A percentile compares a stretch with the other conserved stretches of the same genome.
phyloP scores from a whole-genome alignment of 768 basidiomycete genomes.

The Rhodotorula sphaerocarpa region DNA sequence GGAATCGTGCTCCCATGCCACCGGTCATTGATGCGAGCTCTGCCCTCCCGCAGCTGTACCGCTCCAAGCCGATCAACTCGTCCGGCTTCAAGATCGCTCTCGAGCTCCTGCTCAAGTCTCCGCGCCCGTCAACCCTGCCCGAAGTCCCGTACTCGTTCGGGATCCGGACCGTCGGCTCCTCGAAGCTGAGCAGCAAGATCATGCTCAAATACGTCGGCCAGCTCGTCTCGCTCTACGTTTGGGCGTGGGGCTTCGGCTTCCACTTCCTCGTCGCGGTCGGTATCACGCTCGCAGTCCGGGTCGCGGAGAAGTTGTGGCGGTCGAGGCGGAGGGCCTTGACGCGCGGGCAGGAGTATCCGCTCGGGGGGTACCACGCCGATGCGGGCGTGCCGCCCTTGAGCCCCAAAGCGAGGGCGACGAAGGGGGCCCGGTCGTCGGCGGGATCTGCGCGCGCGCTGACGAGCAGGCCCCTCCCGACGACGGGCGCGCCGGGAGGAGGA shows the following conservation, averaged over 20 bases:
- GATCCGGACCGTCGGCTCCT: slow-evolving; percentile 34
- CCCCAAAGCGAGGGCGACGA: slow-evolving; percentile 6
- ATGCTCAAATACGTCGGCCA: slow-evolving; percentile 41
- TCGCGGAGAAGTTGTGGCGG: background rate
- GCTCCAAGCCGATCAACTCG: slow-evolving; percentile 36
- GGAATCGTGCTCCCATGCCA: background rate
- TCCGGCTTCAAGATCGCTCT: slow-evolving; percentile 41
- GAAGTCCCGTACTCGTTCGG: slow-evolving; percentile 39
- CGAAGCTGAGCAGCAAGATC: slow-evolving; percentile 39
- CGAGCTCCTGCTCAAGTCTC: slow-evolving; percentile 40
- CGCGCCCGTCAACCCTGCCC: slow-evolving; percentile 10
- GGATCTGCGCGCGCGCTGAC: no score
- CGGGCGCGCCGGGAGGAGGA: no score
- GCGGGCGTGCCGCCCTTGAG: slow-evolving; percentile 12
- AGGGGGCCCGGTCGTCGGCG: no score
- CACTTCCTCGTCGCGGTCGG: slow-evolving; percentile 21
- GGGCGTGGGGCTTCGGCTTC: slow-evolving; percentile 32
- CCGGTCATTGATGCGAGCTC: no score
- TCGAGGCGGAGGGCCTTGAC: background rate
- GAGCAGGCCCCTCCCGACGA: no score
- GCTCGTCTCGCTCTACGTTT: slow-evolving; percentile 37
- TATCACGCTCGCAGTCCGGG: slow-evolving; percentile 6
- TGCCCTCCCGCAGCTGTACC: slow-evolving; percentile 28
- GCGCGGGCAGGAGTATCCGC: slow-evolving; percentile 22
- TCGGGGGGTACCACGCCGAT: slow-evolving; percentile 19